phyloP scores from a whole-genome alignment of 78 protist species.

The Chrysochromulina parva region DNA sequence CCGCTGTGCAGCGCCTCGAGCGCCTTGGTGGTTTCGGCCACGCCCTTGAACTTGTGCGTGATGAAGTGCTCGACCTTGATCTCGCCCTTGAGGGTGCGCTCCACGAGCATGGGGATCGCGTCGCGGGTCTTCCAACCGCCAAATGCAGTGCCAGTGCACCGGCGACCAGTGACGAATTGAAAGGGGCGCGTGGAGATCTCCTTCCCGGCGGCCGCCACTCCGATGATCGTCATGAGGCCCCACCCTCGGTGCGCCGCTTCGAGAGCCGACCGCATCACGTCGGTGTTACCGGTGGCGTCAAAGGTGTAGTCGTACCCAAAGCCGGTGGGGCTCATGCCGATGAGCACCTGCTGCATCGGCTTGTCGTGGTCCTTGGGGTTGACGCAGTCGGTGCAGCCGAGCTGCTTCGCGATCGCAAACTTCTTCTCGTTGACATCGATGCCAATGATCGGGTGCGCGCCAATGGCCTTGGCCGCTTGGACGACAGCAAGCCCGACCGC shows the following conservation, averaged over 20 bases:
- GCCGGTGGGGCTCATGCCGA: not conserved
- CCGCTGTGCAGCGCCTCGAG: slow-evolving; percentile 17
- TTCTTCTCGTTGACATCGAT: not conserved
- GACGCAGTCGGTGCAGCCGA: not conserved
- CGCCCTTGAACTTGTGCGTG: slow-evolving; percentile 1
- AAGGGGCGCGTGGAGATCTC: slow-evolving; percentile 92
- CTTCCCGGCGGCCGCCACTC: slow-evolving; percentile 79
- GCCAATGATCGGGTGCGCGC: not conserved
- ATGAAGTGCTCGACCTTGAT: slow-evolving; percentile 1
- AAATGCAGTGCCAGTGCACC: slow-evolving; percentile 64
- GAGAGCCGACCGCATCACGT: slow-evolving; percentile 66
- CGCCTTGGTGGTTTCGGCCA: not conserved
- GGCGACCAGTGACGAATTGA: slow-evolving; percentile 91
- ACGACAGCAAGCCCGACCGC: slow-evolving; percentile 12
- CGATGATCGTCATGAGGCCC: slow-evolving; percentile 71
- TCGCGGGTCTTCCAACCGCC: slow-evolving; percentile 51
- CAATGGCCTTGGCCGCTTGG: not conserved
- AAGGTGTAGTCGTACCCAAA: not conserved
- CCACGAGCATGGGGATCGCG: slow-evolving; percentile 1
- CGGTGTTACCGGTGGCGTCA: not conserved
- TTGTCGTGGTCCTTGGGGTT: not conserved
- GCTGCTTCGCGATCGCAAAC: not conserved
- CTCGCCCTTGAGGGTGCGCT: not conserved
- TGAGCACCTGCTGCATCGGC: not conserved
- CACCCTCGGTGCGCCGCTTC: slow-evolving; percentile 87